phyloP scores from a whole-genome alignment of 768 basidiomycete genomes.

The Auricularia heimuer region DNA sequence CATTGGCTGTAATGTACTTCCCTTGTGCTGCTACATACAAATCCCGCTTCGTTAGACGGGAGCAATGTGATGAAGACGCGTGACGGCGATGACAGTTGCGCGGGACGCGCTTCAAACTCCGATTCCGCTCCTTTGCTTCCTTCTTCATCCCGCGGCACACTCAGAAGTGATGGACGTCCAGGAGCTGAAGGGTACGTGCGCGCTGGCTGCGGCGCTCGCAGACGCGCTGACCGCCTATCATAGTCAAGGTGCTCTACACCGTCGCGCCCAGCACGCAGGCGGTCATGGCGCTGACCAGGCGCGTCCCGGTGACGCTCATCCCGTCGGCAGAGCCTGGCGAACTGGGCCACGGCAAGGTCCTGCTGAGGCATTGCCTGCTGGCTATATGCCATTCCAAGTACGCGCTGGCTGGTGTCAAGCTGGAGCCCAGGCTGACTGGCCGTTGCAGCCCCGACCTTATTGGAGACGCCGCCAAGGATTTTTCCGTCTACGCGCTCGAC shows the following conservation, averaged over 20 bases:
- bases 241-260: not conserved
- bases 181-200: too few species aligned
- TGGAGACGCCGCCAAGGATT: conserved; percentile 53
- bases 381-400: conserved; percentile 50
- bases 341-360: conserved; percentile 34
- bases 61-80: too few species aligned
- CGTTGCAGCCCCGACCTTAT: conserved; percentile 55
- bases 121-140: too few species aligned
- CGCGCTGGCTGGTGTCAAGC: not conserved
- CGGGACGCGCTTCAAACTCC: too few species aligned
- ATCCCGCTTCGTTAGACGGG: too few species aligned
- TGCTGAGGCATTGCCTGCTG: conserved; percentile 56
- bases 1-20: too few species aligned
- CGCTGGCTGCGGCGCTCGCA: too few species aligned
- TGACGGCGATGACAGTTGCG: too few species aligned
- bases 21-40: too few species aligned
- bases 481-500: conserved; percentile 45
- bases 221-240: too few species aligned
- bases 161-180: too few species aligned
- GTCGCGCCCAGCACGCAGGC: not conserved
- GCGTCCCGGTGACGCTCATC: not conserved
- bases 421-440: not conserved
- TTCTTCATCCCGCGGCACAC: too few species aligned
- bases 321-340: not conserved
- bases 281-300: not conserved